phyloP scores from a whole-genome alignment of 495 filamentous ascomycete genomes.

The Neurospora sp. region DNA sequence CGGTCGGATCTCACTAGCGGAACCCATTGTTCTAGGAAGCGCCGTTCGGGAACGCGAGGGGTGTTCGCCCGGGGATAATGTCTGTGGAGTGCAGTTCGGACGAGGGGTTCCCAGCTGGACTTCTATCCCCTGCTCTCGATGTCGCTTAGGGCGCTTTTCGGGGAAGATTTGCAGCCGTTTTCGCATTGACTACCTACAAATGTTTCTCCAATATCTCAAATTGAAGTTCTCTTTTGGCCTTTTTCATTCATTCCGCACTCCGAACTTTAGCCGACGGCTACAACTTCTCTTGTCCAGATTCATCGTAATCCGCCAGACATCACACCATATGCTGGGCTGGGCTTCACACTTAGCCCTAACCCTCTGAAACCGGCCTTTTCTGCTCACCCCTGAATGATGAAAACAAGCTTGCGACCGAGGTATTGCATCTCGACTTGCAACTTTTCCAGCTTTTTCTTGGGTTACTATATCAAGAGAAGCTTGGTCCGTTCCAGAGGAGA shows the following conservation, averaged over 20 bases:
- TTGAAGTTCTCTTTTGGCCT: too few relatives aligned
- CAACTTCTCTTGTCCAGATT: neutral
- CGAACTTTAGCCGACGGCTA: neutral
- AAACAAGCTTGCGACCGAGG: neutral
- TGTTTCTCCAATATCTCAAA: too few relatives aligned
- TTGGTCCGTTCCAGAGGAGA: neutral
- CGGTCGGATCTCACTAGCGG: neutral
- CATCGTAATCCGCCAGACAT: neutral
- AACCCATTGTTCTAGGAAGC: neutral
- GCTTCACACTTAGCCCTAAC: neutral
- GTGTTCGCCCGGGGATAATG: neutral
- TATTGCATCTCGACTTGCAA: neutral
- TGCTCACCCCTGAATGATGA: neutral
- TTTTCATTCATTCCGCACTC: neutral
- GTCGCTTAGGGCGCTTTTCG: neutral
- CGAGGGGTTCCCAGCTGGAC: neutral
- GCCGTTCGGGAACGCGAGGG: neutral
- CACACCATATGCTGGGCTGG: neutral
- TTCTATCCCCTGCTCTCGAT: neutral
- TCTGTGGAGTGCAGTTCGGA: neutral
- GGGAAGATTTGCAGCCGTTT: too few relatives aligned
- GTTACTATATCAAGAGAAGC: neutral
- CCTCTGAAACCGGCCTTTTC: neutral
- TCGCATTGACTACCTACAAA: too few relatives aligned
- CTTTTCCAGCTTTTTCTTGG: too few relatives aligned